Evolutionary conservation across 768 basidiomycete species (phyloP).

Genomic region (Pleurotus eryngii): DNA sequence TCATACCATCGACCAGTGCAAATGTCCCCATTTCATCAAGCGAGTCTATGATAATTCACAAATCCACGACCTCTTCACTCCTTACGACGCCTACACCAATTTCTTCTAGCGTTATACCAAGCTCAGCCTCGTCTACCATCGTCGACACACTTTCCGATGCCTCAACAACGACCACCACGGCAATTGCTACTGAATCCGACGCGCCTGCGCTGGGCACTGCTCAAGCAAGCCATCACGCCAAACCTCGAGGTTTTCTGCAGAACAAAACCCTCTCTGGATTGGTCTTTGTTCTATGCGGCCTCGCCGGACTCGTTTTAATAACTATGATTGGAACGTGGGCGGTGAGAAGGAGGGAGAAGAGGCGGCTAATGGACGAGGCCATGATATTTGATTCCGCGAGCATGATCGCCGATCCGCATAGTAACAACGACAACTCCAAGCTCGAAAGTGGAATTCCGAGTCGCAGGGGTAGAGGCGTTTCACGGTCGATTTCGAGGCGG

Average conservation of each 20-base stretch:
- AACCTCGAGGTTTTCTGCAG: constrained; percentile 41
- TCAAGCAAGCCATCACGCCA: neutral
- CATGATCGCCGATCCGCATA: constrained; percentile 10
- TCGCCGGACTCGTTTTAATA: constrained; percentile 44
- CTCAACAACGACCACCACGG: constrained; percentile 7
- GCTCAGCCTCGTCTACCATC: too few relatives aligned
- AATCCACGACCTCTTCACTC: too few relatives aligned
- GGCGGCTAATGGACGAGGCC: constrained; percentile 39
- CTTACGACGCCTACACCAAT: too few relatives aligned
- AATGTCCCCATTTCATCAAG: too few relatives aligned
- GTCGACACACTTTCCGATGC: too few relatives aligned
- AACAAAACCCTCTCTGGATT: constrained; percentile 64
- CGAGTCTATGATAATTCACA: too few relatives aligned
- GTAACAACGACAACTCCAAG: neutral
- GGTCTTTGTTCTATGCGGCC: constrained; percentile 51
- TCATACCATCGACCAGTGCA: too few relatives aligned
- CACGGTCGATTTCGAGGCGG: neutral
- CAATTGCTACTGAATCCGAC: constrained; percentile 9
- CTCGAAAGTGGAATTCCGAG: neutral
- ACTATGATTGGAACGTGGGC: constrained; percentile 41
- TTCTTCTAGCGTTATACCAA: too few relatives aligned
- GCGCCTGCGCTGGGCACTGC: neutral
- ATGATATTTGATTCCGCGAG: constrained; percentile 48
- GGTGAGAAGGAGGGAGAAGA: constrained; percentile 46
- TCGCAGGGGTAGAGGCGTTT: neutral